These are phyloP conservation scores for Kodamaea plutei DNA, from an alignment of 1,139 yeast species.

Conservation along the genomic window DNA sequence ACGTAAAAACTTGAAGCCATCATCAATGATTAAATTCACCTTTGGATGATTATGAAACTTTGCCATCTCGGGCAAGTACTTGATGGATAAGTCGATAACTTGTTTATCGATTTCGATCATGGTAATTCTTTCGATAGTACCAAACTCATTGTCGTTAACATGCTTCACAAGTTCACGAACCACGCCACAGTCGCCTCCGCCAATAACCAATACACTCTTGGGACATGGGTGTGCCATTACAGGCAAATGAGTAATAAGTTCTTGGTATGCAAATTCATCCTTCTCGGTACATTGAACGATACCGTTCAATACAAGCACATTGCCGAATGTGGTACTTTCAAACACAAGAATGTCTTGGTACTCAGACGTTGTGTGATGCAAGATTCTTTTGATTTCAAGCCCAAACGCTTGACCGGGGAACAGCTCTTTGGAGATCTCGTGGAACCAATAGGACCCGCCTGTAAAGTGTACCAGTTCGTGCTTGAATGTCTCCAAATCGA, in stretches of 20 bases:
- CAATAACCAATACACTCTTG: slow-evolving; percentile 73
- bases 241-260: slow-evolving; percentile 80
- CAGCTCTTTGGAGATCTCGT: slow-evolving; percentile 30
- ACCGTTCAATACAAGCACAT: slow-evolving; percentile 81
- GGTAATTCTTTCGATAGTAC: slow-evolving; percentile 61
- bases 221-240: slow-evolving; percentile 73
- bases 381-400: slow-evolving; percentile 29
- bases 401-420: slow-evolving; percentile 48
- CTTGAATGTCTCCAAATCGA: slow-evolving; percentile 11
- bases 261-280: slow-evolving; percentile 89
- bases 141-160: slow-evolving; percentile 22
- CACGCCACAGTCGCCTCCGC: slow-evolving; percentile 96
- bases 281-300: slow-evolving; percentile 85
- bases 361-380: slow-evolving; percentile 34
- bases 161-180: slow-evolving; percentile 83
- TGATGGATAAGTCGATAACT: slow-evolving; percentile 71
- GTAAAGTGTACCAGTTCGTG: slow-evolving; percentile 27
- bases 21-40: slow-evolving; percentile 72
- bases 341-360: slow-evolving; percentile 57
- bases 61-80: slow-evolving; percentile 81
- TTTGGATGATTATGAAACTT: slow-evolving; percentile 65
- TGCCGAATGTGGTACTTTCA: slow-evolving; percentile 72
- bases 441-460: slow-evolving; percentile 37
- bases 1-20: slow-evolving; percentile 80
- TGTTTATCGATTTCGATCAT: slow-evolving; percentile 90